Evolutionary conservation across 208 protist genomes (phyloP).

Genomic region (Wallacemonas sp.): DNA sequence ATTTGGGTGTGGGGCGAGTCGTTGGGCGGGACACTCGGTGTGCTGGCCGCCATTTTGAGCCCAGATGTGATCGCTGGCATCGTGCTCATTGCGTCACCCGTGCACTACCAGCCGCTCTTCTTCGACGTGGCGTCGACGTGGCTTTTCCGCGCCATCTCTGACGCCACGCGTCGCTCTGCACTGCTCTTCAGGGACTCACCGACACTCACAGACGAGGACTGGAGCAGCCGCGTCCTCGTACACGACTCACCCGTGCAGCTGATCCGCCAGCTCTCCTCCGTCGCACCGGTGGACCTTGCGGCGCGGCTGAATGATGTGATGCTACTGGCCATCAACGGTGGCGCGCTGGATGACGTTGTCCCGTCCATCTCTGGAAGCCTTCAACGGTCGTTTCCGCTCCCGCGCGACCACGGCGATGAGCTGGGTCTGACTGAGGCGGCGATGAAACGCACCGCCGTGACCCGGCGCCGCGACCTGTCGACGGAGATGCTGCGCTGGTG

Average conservation of each 20-base stretch:
- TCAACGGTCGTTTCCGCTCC: slow-evolving; percentile 39
- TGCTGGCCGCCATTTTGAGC: slow-evolving; percentile 52
- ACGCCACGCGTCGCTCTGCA: slow-evolving; percentile 20
- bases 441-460: background rate
- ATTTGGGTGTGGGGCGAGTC: slow-evolving; percentile 83
- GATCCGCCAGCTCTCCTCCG: slow-evolving; percentile 28
- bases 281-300: slow-evolving; percentile 31
- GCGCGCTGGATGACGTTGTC: slow-evolving; percentile 71
- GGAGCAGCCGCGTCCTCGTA: slow-evolving; percentile 21
- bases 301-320: slow-evolving; percentile 36
- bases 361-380: slow-evolving; percentile 54
- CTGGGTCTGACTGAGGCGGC: background rate
- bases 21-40: slow-evolving; percentile 52
- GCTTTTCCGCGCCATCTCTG: slow-evolving; percentile 51
- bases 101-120: slow-evolving; percentile 69
- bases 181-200: background rate
- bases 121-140: slow-evolving; percentile 58
- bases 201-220: slow-evolving; percentile 18
- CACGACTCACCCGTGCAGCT: slow-evolving; percentile 23
- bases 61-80: slow-evolving; percentile 68
- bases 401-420: background rate
- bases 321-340: slow-evolving; percentile 66
- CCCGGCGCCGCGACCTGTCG: slow-evolving; percentile 52
- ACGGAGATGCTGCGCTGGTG: slow-evolving; percentile 72
- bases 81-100: slow-evolving; percentile 60